These are phyloP conservation scores for Mallotus nudiflorus DNA, from an alignment of 345 rosid genomes.

Conservation along the genomic window DNA sequence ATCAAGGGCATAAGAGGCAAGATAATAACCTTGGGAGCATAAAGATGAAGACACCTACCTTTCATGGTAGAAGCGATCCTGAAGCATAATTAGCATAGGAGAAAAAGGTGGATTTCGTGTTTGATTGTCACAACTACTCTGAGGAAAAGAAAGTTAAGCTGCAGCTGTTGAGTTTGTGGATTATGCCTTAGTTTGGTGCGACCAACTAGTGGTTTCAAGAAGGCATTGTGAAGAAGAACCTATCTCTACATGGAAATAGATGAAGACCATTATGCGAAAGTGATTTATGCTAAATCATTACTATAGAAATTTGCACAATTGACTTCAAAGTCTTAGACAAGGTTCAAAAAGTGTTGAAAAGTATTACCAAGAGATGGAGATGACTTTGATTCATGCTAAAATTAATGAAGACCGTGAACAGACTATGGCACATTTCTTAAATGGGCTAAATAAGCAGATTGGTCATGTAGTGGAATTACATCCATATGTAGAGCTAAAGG, in stretches of 20 bases:
- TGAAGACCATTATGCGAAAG: constrained; percentile 1
- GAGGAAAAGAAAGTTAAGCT: too few relatives aligned
- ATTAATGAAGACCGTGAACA: background rate
- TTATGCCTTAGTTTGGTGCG: background rate
- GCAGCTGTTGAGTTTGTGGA: too few relatives aligned
- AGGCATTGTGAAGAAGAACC: background rate
- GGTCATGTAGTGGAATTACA: too few relatives aligned
- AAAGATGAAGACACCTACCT: too few relatives aligned
- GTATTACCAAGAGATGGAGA: background rate
- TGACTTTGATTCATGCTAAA: background rate
- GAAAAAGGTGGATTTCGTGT: too few relatives aligned
- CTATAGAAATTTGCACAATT: too few relatives aligned
- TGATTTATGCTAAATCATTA: background rate
- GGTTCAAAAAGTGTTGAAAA: background rate
- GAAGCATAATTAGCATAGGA: too few relatives aligned
- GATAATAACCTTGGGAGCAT: too few relatives aligned
- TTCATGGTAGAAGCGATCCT: too few relatives aligned
- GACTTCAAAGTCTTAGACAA: background rate
- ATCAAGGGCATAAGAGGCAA: too few relatives aligned
- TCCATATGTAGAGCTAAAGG: too few relatives aligned
- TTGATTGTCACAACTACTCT: too few relatives aligned
- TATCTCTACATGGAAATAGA: background rate
- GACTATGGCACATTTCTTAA: background rate
- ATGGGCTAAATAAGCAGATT: background rate
- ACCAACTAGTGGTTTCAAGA: background rate